These are phyloP conservation scores for Tanacetum coccineum DNA, from an alignment of 129 eudicot species.

Conservation along the genomic window DNA sequence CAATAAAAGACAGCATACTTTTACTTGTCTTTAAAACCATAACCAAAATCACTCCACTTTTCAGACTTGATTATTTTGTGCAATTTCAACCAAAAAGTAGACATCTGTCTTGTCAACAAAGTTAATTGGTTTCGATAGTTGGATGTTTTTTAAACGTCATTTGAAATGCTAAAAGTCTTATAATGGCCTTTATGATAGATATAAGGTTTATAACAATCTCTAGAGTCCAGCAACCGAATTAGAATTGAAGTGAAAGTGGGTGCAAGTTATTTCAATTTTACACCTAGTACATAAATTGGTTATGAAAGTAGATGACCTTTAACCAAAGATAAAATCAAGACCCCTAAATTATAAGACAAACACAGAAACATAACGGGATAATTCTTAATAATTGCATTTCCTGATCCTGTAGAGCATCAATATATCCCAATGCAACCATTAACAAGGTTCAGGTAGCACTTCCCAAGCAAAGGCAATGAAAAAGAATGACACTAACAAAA, in stretches of 20 bases:
- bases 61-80: neutral
- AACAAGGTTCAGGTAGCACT: slow-evolving; percentile 1
- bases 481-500: neutral
- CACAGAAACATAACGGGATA: neutral
- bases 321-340: neutral
- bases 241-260: neutral
- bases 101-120: neutral
- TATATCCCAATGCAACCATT: neutral
- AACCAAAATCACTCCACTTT: neutral
- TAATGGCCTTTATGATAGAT: neutral
- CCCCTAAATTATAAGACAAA: slow-evolving; percentile 1
- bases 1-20: neutral
- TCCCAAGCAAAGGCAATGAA: slow-evolving; percentile 1
- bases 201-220: neutral
- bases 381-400: neutral
- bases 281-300: slow-evolving; percentile 3
- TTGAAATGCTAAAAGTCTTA: too few relatives aligned
- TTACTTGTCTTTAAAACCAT: neutral
- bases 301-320: slow-evolving; percentile 8
- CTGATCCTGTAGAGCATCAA: neutral
- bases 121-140: neutral
- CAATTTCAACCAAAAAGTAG: neutral
- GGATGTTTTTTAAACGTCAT: too few relatives aligned
- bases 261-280: neutral
- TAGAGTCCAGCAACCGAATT: neutral